phyloP scores from a whole-genome alignment of 2,329 filamentous ascomycete species.

The Sporothrix pallida region DNA sequence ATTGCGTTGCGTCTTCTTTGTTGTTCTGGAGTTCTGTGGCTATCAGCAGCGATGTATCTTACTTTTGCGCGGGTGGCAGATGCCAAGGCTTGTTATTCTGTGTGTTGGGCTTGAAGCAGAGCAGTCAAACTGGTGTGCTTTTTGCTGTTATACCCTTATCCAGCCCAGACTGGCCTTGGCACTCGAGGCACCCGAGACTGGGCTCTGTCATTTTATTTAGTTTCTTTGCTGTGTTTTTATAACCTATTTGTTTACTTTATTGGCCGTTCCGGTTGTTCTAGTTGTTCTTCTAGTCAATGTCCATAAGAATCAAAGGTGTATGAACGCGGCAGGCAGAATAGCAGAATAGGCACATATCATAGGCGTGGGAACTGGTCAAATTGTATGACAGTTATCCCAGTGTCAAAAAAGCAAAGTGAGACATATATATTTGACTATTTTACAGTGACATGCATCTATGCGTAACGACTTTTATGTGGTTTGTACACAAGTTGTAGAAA shows the following conservation, averaged over 20 bases:
- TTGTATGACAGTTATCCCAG: too few species aligned
- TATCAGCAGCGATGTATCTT: conserved; percentile 27
- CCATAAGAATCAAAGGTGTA: not conserved
- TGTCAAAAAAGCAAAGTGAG: not conserved
- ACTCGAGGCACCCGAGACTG: conserved; percentile 16
- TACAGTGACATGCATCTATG: conserved; percentile 28
- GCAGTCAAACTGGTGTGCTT: not conserved
- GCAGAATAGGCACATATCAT: too few species aligned
- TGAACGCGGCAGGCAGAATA: too few species aligned
- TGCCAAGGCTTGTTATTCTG: conserved; percentile 22
- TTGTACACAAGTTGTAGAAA: conserved; percentile 23
- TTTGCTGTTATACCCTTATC: not conserved
- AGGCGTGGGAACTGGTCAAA: too few species aligned
- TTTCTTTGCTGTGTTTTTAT: conserved; percentile 8
- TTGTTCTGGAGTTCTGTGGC: conserved; percentile 31
- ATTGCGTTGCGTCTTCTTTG: not conserved
- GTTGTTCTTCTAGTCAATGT: not conserved
- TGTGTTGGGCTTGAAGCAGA: not conserved
- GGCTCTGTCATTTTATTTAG: conserved; percentile 27
- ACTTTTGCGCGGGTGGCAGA: not conserved
- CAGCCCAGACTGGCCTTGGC: conserved; percentile 25
- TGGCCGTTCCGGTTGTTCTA: not conserved
- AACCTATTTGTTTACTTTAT: conserved; percentile 8
- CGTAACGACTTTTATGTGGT: conserved; percentile 29
- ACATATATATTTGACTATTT: conserved; percentile 15